Evolutionary conservation across 441 rosid genomes (phyloP).

Genomic region (Erysimum pusillum): DNA sequence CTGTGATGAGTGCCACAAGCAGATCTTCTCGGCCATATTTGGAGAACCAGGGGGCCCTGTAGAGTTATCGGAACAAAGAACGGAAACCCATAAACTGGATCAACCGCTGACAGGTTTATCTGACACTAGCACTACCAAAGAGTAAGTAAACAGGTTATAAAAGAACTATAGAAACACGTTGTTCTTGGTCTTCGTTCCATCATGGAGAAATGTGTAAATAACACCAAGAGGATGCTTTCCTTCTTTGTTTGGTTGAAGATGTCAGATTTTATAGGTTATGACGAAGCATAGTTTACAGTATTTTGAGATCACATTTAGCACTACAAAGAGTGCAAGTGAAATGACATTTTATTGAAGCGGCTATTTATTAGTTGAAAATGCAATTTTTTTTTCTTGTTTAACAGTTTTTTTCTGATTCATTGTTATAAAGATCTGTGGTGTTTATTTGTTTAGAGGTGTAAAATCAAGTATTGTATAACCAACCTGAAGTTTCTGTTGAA

Average conservation of each 20-base stretch:
- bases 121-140: slow-evolving; percentile 21
- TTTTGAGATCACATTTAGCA: slow-evolving; percentile 38
- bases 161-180: slow-evolving; percentile 36
- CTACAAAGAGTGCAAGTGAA: slow-evolving; percentile 29
- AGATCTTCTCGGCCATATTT: slow-evolving; percentile 73
- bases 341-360: neutral
- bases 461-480: neutral
- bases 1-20: slow-evolving; percentile 85
- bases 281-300: neutral
- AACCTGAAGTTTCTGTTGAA: slow-evolving; percentile 9
- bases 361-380: neutral
- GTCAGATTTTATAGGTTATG: slow-evolving; percentile 29
- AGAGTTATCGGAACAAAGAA: slow-evolving; percentile 42
- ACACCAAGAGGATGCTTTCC: slow-evolving; percentile 29
- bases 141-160: slow-evolving; percentile 39
- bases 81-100: slow-evolving; percentile 22
- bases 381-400: neutral
- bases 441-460: neutral
- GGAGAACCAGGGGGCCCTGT: slow-evolving; percentile 74
- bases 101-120: neutral
- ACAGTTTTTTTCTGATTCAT: neutral
- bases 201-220: slow-evolving; percentile 42
- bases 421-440: neutral
- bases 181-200: slow-evolving; percentile 31
- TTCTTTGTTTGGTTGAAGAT: slow-evolving; percentile 7